These are phyloP conservation scores for Beauveria medogensis DNA, from an alignment of 2,329 filamentous ascomycete species.

Conservation along the genomic window DNA sequence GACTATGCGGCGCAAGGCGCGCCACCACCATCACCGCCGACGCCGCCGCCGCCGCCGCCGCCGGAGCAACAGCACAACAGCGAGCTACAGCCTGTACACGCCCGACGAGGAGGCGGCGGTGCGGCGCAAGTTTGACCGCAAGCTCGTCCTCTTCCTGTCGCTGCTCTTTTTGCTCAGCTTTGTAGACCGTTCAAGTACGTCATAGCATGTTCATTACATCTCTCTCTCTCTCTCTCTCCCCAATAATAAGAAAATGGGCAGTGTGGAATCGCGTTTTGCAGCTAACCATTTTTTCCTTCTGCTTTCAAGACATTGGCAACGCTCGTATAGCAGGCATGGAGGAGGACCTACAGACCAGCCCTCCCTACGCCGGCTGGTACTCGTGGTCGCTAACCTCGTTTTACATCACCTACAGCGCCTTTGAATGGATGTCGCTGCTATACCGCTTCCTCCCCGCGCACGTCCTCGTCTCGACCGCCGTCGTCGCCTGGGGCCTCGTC, in stretches of 20 bases:
- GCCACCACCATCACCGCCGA: background rate
- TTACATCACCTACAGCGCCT: constrained; percentile 54
- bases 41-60: no score
- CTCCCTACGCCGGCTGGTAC: constrained; percentile 41
- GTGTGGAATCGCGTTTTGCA: background rate
- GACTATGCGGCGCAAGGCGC: constrained; percentile 1
- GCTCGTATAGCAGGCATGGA: constrained; percentile 58
- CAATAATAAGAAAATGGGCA: no score
- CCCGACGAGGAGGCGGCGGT: constrained; percentile 65
- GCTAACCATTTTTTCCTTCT: background rate
- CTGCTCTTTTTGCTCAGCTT: constrained; percentile 80
- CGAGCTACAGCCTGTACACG: constrained; percentile 37
- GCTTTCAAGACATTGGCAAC: constrained; percentile 48
- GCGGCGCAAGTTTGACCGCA: constrained; percentile 66
- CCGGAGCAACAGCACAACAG: constrained; percentile 23
- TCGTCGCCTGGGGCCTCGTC: constrained; percentile 70
- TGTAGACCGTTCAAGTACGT: constrained; percentile 73
- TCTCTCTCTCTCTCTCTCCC: no score
- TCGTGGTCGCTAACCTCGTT: constrained; percentile 54
- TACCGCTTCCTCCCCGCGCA: constrained; percentile 55
- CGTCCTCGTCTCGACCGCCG: constrained; percentile 51
- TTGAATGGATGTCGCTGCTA: constrained; percentile 58
- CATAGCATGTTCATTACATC: no score
- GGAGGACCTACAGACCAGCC: constrained; percentile 46
- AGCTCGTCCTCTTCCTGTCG: constrained; percentile 72